Evolutionary conservation across 164 flowering plant species (phyloP).

Genomic region (Stephania cephalantha): DNA sequence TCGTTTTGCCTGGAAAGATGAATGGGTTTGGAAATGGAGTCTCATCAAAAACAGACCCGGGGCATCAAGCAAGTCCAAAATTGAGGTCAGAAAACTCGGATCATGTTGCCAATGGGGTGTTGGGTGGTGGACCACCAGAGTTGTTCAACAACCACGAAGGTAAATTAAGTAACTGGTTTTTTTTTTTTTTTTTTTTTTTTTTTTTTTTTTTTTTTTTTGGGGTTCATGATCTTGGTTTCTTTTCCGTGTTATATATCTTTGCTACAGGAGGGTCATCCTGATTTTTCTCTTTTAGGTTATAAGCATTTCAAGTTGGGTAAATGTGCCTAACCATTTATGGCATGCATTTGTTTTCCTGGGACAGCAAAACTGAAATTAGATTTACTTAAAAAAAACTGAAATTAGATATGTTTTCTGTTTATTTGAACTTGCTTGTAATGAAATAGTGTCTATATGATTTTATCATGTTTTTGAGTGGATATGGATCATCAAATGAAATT

Average conservation of each 20-base stretch:
- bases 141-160: slow-evolving; percentile 38
- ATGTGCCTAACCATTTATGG: neutral
- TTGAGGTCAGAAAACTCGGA: slow-evolving; percentile 16
- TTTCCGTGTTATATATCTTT: neutral
- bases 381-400: neutral
- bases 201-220: too few species aligned
- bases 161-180: slow-evolving; percentile 13
- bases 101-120: slow-evolving; percentile 10
- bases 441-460: neutral
- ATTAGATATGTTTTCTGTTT: too few species aligned
- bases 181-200: too few species aligned
- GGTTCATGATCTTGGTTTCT: neutral
- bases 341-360: neutral
- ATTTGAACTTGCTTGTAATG: too few species aligned
- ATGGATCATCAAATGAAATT: neutral
- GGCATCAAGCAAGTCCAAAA: slow-evolving; percentile 19
- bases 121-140: slow-evolving; percentile 15
- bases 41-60: slow-evolving; percentile 18
- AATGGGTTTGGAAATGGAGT: slow-evolving; percentile 23
- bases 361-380: neutral
- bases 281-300: neutral
- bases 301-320: neutral
- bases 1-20: slow-evolving; percentile 14
- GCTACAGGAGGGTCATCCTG: neutral
- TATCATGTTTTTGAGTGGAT: neutral